Evolutionary conservation across 495 filamentous ascomycete species (phyloP).

Genomic region (Hypoxylon perforatum): DNA sequence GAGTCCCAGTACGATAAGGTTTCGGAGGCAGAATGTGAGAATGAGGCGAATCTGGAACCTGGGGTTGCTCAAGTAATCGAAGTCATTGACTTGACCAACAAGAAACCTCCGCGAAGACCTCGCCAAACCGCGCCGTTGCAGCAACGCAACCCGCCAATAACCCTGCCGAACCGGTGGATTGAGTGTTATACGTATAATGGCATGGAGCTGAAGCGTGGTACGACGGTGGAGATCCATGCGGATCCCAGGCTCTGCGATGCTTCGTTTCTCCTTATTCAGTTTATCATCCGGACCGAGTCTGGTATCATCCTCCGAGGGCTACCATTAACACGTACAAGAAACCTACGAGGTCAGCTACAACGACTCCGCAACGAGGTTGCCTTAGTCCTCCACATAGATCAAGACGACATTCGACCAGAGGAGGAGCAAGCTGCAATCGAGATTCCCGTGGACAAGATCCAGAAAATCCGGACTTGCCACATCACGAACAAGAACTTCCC

Average conservation of each 20-base stretch:
- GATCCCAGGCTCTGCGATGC: constrained; percentile 29
- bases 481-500: constrained; percentile 66
- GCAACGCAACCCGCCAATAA: constrained; percentile 26
- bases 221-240: constrained; percentile 50
- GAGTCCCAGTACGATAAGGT: constrained; percentile 10
- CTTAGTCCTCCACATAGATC: constrained; percentile 59
- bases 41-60: constrained; percentile 10
- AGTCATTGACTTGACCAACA: constrained; percentile 23
- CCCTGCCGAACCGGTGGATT: constrained; percentile 1
- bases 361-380: constrained; percentile 65
- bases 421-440: constrained; percentile 60
- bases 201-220: constrained; percentile 38
- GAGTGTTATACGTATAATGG: constrained; percentile 33
- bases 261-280: constrained; percentile 55
- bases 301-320: constrained; percentile 54
- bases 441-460: constrained; percentile 48
- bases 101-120: constrained; percentile 2
- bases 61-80: constrained; percentile 41
- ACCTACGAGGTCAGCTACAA: constrained; percentile 54
- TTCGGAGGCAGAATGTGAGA: constrained; percentile 11
- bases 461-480: constrained; percentile 53
- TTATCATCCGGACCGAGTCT: constrained; percentile 45
- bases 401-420: constrained; percentile 51
- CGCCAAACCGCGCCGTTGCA: background rate
- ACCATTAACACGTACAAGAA: constrained; percentile 49